Evolutionary conservation across 345 rosid genomes (phyloP), one percentile per base, ranked within the genome.

Genomic region (Populus euphratica): DNA sequence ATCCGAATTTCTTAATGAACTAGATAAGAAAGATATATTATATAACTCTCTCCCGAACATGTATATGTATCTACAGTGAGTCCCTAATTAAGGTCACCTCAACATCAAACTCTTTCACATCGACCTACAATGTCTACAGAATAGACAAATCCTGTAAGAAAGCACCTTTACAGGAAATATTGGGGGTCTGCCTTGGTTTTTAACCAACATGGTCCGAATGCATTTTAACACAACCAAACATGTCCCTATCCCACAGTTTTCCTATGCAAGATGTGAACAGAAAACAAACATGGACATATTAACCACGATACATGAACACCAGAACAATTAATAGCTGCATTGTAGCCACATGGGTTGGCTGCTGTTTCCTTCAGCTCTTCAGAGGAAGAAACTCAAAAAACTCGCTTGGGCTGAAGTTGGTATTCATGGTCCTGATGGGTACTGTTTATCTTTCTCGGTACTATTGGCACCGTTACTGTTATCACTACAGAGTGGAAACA

Each of bases 311-410:
- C 79, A 27, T n/a, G 47, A 21, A 25, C 69, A 61, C 74, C 66
- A 82, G 76, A 39, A 79, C 80, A 78, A 77, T 82, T 67, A 73
- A 44, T 67, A 72, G 50, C 73, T 76, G 73, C 65, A 59, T 73
- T 82, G 61, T 69, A 47, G 70, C 81, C 91, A 86, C 91, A 87
- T 87, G 91, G 82, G 49, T 66, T 73, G 18, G 52, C 68, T 18
- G 36, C 73, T 54, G 49, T 36, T 71, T 38, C 69, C 75, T 77
- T 89, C 82, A 89, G 73, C 80, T 87, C 83, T 84, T 89, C 80
- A 84, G 83, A 68, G 94, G 92, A 72, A 91, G 86, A 81, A 89
- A 91, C 88, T 91, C 91, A 71, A 89, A 81, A 70, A 73, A 88
- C 80, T 86, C 86, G 85, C 70, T 73, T 73, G 87, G 82, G 72